These are phyloP conservation scores for Aureobasidium subglaciale DNA, from an alignment of 2,329 filamentous ascomycete species.

Conservation along the genomic window DNA sequence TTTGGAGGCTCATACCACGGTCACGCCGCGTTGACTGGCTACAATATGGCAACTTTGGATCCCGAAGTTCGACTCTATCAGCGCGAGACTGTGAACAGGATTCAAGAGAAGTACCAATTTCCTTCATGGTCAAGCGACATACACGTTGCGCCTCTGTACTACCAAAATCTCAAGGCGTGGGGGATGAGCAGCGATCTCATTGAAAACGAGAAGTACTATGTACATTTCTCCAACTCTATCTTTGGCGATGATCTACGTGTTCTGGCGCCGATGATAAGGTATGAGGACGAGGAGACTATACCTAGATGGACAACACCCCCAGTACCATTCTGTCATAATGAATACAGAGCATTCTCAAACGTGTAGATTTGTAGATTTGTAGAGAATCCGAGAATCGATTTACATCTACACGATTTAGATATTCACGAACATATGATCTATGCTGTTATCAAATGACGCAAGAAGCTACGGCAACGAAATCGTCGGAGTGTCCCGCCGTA, in stretches of 20 bases:
- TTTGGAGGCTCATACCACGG: slow-evolving; percentile 28
- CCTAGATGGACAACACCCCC: neutral
- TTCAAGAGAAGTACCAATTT: slow-evolving; percentile 25
- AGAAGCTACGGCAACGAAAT: no score
- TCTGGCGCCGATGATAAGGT: slow-evolving; percentile 23
- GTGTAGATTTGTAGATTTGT: neutral
- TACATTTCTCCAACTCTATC: slow-evolving; percentile 21
- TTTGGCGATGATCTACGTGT: slow-evolving; percentile 24
- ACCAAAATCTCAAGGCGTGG: slow-evolving; percentile 26
- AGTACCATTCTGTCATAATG: neutral
- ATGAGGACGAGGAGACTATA: slow-evolving; percentile 10
- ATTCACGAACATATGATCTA: no score
- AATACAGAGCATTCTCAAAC: neutral
- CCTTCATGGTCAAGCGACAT: slow-evolving; percentile 24
- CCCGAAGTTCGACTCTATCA: slow-evolving; percentile 31
- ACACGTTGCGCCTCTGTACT: slow-evolving; percentile 27
- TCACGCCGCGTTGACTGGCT: slow-evolving; percentile 25
- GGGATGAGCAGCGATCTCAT: slow-evolving; percentile 20
- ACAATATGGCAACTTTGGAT: slow-evolving; percentile 28
- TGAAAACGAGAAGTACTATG: slow-evolving; percentile 18
- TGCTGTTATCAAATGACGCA: no score
- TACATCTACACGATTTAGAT: no score
- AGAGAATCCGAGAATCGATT: no score
- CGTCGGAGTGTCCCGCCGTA: no score
- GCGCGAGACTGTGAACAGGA: slow-evolving; percentile 22